A percentile compares a stretch with the other conserved stretches of the same genome.
These are phyloP conservation scores for Fraxinus greggii DNA, from an alignment of 305 asterid species.

Conservation along the genomic window DNA sequence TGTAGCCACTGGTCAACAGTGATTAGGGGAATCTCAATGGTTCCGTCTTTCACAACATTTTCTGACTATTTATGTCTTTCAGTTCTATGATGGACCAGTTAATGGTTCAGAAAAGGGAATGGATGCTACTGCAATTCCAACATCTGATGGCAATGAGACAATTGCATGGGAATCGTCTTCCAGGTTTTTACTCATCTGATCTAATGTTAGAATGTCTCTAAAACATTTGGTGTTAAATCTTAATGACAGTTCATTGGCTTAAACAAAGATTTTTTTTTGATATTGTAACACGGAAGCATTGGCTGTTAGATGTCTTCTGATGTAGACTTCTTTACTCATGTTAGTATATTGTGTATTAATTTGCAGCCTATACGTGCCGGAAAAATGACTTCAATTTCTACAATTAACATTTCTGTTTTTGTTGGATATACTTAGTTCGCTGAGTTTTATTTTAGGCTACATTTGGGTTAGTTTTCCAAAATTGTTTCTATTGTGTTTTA, in stretches of 20 bases:
- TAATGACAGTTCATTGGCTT: background rate
- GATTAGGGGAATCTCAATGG: conserved; percentile 10
- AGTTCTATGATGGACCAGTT: conserved; percentile 57
- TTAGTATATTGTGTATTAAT: background rate
- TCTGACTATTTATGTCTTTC: conserved; percentile 23
- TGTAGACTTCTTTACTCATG: background rate
- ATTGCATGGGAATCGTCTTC: conserved; percentile 31
- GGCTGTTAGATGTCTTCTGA: background rate
- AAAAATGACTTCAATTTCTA: background rate
- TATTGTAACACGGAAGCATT: background rate
- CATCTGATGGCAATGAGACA: conserved; percentile 29
- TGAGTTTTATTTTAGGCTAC: background rate
- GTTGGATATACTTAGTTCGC: background rate
- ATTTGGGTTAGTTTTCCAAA: background rate
- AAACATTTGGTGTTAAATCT: background rate
- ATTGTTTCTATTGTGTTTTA: background rate
- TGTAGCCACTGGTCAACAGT: conserved; percentile 22
- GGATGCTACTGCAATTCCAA: conserved; percentile 28
- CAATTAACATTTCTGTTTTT: background rate
- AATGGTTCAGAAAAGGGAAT: conserved; percentile 37
- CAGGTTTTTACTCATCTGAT: conserved; percentile 47
- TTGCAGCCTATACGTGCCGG: background rate
- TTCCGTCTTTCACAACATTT: conserved; percentile 21
- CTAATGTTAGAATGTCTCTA: conserved; percentile 6
- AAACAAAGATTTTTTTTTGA: background rate